phyloP scores from a whole-genome alignment of 441 rosid species.

The Corymbia citriodora region DNA sequence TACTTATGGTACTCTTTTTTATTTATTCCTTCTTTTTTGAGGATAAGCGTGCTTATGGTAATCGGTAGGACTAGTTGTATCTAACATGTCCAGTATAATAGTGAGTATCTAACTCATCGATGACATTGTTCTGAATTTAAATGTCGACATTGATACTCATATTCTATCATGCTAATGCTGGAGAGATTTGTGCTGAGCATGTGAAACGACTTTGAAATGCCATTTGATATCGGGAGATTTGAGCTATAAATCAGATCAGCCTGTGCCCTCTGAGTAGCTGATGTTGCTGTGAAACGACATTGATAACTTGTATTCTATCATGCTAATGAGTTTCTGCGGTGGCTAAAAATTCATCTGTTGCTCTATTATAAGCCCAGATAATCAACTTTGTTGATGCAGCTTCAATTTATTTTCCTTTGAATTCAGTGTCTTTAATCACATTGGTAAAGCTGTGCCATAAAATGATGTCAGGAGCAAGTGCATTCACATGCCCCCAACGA shows the following conservation, averaged over 20 bases:
- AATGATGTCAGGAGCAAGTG: background rate
- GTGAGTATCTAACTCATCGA: background rate
- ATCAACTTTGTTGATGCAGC: background rate
- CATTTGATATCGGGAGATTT: background rate
- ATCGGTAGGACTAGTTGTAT: background rate
- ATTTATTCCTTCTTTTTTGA: background rate
- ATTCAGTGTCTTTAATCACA: background rate
- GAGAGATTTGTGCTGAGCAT: background rate
- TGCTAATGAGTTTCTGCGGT: background rate
- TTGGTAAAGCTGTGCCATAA: background rate
- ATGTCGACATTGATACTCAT: background rate
- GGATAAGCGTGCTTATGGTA: background rate
- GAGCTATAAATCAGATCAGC: background rate
- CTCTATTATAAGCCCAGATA: background rate
- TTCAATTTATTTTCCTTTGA: background rate
- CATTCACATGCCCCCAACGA: background rate
- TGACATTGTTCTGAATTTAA: background rate
- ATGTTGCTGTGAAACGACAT: background rate
- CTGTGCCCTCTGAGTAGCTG: background rate
- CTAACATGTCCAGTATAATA: background rate
- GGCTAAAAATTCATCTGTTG: background rate
- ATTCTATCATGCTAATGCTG: background rate
- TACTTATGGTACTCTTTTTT: slow-evolving; percentile 38
- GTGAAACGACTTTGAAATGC: background rate
- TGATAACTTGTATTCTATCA: too few species aligned